Conservation (phyloP, 2,329 filamentous ascomycete genomes). For the Penicillium rolfsii region DNA sequence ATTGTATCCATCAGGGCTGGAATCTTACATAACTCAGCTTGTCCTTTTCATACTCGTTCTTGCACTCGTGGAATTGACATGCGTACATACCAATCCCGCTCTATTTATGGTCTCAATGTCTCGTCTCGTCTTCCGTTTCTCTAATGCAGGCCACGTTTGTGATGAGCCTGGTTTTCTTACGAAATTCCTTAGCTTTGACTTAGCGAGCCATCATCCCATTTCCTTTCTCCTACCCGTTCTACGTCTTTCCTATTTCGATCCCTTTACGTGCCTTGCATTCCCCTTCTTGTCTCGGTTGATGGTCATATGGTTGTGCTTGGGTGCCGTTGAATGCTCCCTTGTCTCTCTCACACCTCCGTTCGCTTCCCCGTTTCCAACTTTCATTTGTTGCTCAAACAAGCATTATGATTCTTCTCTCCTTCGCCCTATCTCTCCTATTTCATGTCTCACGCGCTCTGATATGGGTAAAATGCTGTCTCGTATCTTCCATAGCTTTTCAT, state of each 20-base stretch:
- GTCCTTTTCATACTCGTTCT: slow-evolving; percentile 18
- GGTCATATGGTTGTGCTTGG: slow-evolving; percentile 12
- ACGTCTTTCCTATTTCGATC: neutral
- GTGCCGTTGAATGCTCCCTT: slow-evolving; percentile 14
- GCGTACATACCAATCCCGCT: slow-evolving; percentile 26
- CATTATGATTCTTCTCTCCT: slow-evolving; percentile 3
- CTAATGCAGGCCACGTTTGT: slow-evolving; percentile 22
- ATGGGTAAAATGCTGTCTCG: neutral
- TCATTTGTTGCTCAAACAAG: slow-evolving; percentile 12
- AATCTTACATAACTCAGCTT: slow-evolving; percentile 23
- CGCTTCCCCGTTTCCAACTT: slow-evolving; percentile 9
- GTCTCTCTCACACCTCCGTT: slow-evolving; percentile 15
- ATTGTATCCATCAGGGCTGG: slow-evolving; percentile 7
- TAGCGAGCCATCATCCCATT: slow-evolving; percentile 20
- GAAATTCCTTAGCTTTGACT: slow-evolving; percentile 19
- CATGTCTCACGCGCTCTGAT: neutral
- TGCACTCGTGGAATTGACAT: slow-evolving; percentile 21
- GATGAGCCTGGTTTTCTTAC: slow-evolving; percentile 17
- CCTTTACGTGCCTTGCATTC: slow-evolving; percentile 12
- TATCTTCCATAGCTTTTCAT: neutral
- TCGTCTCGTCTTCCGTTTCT: slow-evolving; percentile 1
- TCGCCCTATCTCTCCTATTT: slow-evolving; percentile 2
- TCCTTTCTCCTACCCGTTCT: slow-evolving; percentile 2
- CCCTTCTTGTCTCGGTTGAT: slow-evolving; percentile 12
- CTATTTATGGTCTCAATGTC: neutral